Conservation (phyloP, 2,329 filamentous ascomycete species). For the Xylaria arbuscula region DNA sequence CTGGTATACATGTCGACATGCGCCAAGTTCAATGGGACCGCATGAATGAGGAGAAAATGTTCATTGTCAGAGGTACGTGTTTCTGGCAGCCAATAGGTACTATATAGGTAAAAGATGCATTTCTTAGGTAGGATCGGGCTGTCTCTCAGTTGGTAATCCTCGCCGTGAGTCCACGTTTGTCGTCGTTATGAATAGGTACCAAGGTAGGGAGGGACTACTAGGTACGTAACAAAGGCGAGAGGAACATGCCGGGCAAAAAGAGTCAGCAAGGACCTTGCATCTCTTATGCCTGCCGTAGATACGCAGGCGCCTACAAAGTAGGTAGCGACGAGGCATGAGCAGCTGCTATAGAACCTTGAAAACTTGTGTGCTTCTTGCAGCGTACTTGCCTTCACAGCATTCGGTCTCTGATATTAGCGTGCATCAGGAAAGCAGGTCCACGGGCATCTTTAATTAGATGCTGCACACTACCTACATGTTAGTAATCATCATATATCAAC, state of each 20-base stretch:
- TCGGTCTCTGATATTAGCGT: neutral
- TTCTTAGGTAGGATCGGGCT: constrained; percentile 21
- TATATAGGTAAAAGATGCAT: constrained; percentile 19
- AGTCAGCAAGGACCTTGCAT: constrained; percentile 11
- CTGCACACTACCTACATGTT: neutral
- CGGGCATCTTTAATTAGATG: neutral
- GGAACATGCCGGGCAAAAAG: neutral
- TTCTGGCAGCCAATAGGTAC: constrained; percentile 13
- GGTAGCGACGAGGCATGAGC: too few species aligned
- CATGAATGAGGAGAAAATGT: constrained; percentile 26
- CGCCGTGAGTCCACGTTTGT: neutral
- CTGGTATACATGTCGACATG: constrained; percentile 23
- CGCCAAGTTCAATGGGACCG: constrained; percentile 20
- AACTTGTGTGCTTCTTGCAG: too few species aligned
- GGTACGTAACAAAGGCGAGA: constrained; percentile 13
- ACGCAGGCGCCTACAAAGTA: neutral
- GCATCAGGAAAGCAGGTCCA: neutral
- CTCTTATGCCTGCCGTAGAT: too few species aligned
- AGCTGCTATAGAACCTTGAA: too few species aligned
- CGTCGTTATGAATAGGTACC: neutral
- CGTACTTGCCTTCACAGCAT: too few species aligned
- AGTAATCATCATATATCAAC: neutral
- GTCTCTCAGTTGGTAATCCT: constrained; percentile 14
- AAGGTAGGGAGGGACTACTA: too few species aligned
- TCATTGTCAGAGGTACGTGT: constrained; percentile 20